Conservation (phyloP, 495 filamentous ascomycete genomes). For the Durotheca rogersii region DNA sequence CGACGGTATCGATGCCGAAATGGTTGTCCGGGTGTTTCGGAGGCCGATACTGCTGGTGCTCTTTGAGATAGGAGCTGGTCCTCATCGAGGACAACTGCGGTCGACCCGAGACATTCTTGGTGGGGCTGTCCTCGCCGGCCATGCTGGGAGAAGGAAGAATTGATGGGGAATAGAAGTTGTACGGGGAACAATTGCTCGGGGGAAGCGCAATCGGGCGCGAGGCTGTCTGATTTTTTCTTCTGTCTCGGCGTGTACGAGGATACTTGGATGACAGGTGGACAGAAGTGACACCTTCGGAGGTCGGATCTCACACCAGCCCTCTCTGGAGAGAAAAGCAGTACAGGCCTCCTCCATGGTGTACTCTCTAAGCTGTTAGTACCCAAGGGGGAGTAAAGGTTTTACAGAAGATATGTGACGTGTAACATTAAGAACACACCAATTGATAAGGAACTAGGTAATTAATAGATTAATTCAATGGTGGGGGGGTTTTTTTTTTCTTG, state of each 20-base stretch:
- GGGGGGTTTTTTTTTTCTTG: too few relatives aligned
- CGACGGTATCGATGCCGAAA: conserved; percentile 55
- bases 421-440: neutral
- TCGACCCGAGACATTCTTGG: conserved; percentile 34
- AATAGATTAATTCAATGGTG: neutral
- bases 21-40: conserved; percentile 53
- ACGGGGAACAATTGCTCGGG: too few relatives aligned
- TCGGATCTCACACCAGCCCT: neutral
- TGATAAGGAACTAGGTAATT: neutral
- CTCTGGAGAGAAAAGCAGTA: neutral
- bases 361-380: too few relatives aligned
- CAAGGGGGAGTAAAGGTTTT: too few relatives aligned
- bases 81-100: conserved; percentile 56
- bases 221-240: neutral
- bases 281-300: neutral
- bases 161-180: too few relatives aligned
- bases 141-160: conserved; percentile 27
- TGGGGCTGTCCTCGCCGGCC: conserved; percentile 38
- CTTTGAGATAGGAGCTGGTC: conserved; percentile 68
- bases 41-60: conserved; percentile 74
- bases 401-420: neutral
- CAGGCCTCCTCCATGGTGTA: too few relatives aligned
- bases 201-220: neutral
- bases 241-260: neutral
- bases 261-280: neutral